These are phyloP conservation scores for Clathrospora elynae DNA, from an alignment of 2,329 filamentous ascomycete species.

Conservation along the genomic window DNA sequence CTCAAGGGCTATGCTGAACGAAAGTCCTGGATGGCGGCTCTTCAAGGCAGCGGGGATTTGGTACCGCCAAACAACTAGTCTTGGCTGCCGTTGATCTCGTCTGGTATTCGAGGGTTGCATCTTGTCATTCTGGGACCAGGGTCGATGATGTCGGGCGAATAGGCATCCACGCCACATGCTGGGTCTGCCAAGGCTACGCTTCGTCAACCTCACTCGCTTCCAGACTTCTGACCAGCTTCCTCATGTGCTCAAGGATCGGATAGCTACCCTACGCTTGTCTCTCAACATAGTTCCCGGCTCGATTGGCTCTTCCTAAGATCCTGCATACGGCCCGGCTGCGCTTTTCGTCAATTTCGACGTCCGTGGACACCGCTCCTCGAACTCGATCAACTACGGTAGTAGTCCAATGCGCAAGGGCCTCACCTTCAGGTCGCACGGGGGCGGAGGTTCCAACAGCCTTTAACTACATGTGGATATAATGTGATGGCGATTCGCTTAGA, in stretches of 20 bases:
- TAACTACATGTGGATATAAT: background rate
- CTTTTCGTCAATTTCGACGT: constrained; percentile 15
- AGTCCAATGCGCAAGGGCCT: constrained; percentile 11
- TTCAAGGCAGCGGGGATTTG: too few relatives aligned
- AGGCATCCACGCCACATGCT: background rate
- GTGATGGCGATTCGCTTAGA: too few relatives aligned
- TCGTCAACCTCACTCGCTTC: constrained; percentile 17
- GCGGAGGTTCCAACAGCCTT: background rate
- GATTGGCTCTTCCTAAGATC: constrained; percentile 16
- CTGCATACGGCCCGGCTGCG: constrained; percentile 17
- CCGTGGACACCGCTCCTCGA: constrained; percentile 6
- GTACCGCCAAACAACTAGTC: too few relatives aligned
- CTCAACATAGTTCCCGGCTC: background rate
- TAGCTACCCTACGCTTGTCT: constrained; percentile 14
- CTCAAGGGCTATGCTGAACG: too few relatives aligned
- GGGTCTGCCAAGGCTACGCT: constrained; percentile 13
- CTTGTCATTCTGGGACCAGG: background rate
- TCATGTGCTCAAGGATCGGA: constrained; percentile 13
- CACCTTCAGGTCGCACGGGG: background rate
- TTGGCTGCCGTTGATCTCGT: background rate
- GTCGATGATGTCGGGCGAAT: constrained; percentile 6
- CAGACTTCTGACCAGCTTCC: constrained; percentile 10
- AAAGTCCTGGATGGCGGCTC: too few relatives aligned
- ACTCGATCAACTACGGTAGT: constrained; percentile 8
- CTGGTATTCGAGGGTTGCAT: background rate